Conservation (phyloP, 2,329 filamentous ascomycete species). For the Fusarium sp. region DNA sequence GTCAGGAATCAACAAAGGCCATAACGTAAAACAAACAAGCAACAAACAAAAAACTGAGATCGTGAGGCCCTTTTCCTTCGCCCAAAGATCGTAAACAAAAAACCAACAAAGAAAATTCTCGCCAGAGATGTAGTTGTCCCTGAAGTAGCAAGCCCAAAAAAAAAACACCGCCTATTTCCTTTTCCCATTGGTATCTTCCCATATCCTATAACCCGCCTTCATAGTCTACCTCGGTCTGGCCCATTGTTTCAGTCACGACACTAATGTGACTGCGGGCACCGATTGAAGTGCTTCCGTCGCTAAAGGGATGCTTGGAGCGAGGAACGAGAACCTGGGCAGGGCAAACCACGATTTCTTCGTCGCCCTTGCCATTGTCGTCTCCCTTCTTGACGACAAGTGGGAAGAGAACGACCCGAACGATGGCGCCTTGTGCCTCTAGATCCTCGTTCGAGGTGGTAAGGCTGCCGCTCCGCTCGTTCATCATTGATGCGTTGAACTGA, state of each 20-base stretch:
- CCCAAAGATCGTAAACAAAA: slow-evolving; percentile 13
- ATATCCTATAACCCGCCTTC: slow-evolving; percentile 52
- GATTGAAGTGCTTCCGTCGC: slow-evolving; percentile 63
- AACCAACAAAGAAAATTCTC: slow-evolving; percentile 37
- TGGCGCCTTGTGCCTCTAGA: slow-evolving; percentile 80
- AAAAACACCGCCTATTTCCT: slow-evolving; percentile 40
- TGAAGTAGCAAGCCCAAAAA: slow-evolving; percentile 24
- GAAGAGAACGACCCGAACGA: slow-evolving; percentile 94
- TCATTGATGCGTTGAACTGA: slow-evolving; percentile 90
- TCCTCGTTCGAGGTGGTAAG: slow-evolving; percentile 76
- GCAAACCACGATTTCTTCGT: slow-evolving; percentile 95
- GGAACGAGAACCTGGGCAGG: slow-evolving; percentile 94
- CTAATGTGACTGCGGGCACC: slow-evolving; percentile 58
- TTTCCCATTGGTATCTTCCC: slow-evolving; percentile 43
- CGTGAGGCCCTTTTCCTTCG: slow-evolving; percentile 26
- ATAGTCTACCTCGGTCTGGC: slow-evolving; percentile 54
- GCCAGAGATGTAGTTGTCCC: slow-evolving; percentile 24
- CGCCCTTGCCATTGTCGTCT: slow-evolving; percentile 86
- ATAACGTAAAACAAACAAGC: slow-evolving; percentile 8
- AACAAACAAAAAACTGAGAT: slow-evolving; percentile 38
- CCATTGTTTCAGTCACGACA: slow-evolving; percentile 55
- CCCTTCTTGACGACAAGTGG: slow-evolving; percentile 97
- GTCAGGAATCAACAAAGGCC: slow-evolving; percentile 13
- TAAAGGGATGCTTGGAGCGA: slow-evolving; percentile 59
- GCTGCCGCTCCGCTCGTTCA: slow-evolving; percentile 91